Evolutionary conservation across 805 yeast genomes (phyloP), one percentile per base, ranked within the genome.

Genomic region (Ogataea minuta): DNA sequence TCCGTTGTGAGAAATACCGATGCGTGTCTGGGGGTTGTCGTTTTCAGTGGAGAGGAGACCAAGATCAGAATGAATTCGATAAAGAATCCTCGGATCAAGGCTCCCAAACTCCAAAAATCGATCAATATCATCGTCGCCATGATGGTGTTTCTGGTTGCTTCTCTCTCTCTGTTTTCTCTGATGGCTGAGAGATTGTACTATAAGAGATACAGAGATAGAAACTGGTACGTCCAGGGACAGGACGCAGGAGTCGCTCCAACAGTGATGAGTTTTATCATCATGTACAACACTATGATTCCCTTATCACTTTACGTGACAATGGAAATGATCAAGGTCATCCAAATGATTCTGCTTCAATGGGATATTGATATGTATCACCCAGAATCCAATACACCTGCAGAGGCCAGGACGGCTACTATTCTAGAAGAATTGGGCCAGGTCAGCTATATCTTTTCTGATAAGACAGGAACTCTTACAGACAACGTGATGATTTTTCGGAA

Each of bases 381-480:
- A 12, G 84, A 77, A 23, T 74, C 88, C 6, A 78, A 93, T 54
- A 93, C 96, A 0, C 96, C 95, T 0, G 91, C 96, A 33, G 96
- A 86, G 52, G 95, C 96, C 0, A 81, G 91, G 58, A 90, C 98
- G 0, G 96, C 98, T 0, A 86, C 97, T 0, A 88, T 93, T 49
- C 74, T 93, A 48, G 99, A 93, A 59, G 99, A 93, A 63, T 68
- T 93, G 52, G 99, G 99, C 2, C 99, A 93, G 59, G 97, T 95
- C 1, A 83, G 95, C 34, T 90, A 91, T 57, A 75, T 93, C 3
- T 93, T 93, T 60, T 85, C 96, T 44, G 99, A 93, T 63, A 93
- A 93, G 61, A 93, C 99, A 0, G 99, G 99, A 8, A 93, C 99
- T 0, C 71, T 93, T 45, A 93, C 99, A 0, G 98, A 93, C 53